phyloP scores from a whole-genome alignment of 2,329 filamentous ascomycete species.

The Ampelomyces quisqualis region DNA sequence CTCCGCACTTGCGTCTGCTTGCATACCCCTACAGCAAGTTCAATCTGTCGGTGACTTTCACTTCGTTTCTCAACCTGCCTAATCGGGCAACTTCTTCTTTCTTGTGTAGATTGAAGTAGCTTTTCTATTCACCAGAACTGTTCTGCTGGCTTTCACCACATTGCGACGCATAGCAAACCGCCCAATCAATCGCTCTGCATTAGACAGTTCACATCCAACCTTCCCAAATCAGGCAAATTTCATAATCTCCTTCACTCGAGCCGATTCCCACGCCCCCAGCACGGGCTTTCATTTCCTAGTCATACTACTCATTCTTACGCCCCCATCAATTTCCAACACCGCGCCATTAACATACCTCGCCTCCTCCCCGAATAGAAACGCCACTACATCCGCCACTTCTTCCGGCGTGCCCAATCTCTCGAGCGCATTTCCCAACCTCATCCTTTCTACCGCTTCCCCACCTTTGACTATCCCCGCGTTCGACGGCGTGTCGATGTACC shows the following conservation, averaged over 20 bases:
- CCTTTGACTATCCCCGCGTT: constrained; percentile 55
- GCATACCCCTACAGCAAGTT: not conserved
- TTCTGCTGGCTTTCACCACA: too few species aligned
- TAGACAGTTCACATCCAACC: too few species aligned
- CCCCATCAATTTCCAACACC: constrained; percentile 53
- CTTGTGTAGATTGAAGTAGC: too few species aligned
- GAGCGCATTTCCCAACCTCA: constrained; percentile 45
- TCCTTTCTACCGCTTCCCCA: constrained; percentile 45
- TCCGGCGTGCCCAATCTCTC: constrained; percentile 49
- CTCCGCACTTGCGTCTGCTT: too few species aligned
- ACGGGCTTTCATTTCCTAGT: constrained; percentile 12
- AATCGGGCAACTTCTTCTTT: too few species aligned
- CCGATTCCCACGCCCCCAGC: not conserved
- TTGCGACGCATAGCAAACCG: too few species aligned
- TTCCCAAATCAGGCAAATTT: too few species aligned
- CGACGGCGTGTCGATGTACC: constrained; percentile 51
- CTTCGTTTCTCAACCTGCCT: too few species aligned
- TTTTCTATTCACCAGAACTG: too few species aligned
- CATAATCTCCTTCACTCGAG: too few species aligned
- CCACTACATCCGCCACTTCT: constrained; percentile 54
- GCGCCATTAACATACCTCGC: constrained; percentile 51
- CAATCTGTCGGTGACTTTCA: not conserved
- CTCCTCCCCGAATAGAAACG: constrained; percentile 51
- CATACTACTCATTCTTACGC: constrained; percentile 35
- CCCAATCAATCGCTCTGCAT: too few species aligned